Evolutionary conservation across 352 stramenopile genomes (phyloP), one percentile per base, ranked within the genome.

Genomic region (Chrysophaeum taylorii): DNA sequence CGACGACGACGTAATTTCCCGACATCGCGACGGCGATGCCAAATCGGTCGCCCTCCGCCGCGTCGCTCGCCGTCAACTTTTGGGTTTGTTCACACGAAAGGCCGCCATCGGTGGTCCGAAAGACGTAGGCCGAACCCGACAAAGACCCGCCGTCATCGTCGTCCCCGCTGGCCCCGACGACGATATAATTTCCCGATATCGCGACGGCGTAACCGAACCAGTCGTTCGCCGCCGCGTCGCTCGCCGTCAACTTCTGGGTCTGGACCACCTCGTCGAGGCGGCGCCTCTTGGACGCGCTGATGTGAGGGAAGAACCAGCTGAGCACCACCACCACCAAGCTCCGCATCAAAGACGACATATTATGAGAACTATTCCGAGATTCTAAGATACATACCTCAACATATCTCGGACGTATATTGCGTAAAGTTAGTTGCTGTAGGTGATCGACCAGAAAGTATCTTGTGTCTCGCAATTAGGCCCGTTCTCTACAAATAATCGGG

Each of bases 51-150:
- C 41, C 15, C 53, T 7, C 12, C 15, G 7, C 53, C 12, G 12
- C 53, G 53, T 64, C 53, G 53, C 7, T n/a, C 53, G 53, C 53
- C 15, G 53, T 39, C 12, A 64, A 7, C 53, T 37, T 64, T 9
- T 25, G 27, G 15, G 12, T 16, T 4, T 64, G 53, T 7, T 14
- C 33, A 4, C 16, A 64, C 4, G 53, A 35, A 16, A 9, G 27
- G 15, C 5, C 16, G 53, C 9, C 33, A 33, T 61, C 31, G 50
- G 18, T 7, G 12, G 18, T 61, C 53, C 21, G 37, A 33, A 39
- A 64, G 15, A 64, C 29, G 53, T 64, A 64, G 53, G 33, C 53
- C 29, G 53, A 7, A 4, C 53, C 53, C 9, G 53, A 35, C 15
- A 12, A 23, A 9, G 29, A 37, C 7, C 53, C 53, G 15, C 5